These are phyloP conservation scores for Postia placenta DNA, from an alignment of 768 basidiomycete genomes.

Conservation along the genomic window DNA sequence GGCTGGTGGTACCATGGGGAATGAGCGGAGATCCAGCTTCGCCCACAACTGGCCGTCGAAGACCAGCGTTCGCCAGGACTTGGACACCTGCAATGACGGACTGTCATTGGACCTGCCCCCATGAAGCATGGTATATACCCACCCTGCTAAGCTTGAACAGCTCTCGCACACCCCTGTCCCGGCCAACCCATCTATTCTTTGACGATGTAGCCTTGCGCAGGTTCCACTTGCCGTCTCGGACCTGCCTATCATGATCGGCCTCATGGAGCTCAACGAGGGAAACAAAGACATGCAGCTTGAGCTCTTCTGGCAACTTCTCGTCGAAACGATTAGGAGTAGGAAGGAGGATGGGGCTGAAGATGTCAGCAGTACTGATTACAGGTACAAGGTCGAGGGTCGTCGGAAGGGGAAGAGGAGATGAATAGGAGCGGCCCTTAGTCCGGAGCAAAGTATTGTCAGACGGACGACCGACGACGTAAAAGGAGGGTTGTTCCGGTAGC, in stretches of 20 bases:
- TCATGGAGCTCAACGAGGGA: slow-evolving; percentile 53
- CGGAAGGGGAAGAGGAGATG: slow-evolving; percentile 51
- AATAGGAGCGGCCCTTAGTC: slow-evolving; percentile 55
- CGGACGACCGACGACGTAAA: slow-evolving; percentile 11
- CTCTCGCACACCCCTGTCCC: slow-evolving; percentile 68
- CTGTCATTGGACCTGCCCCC: slow-evolving; percentile 5
- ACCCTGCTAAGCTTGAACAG: slow-evolving; percentile 78
- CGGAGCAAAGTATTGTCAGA: slow-evolving; percentile 26
- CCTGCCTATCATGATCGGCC: slow-evolving; percentile 43
- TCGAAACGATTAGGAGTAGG: slow-evolving; percentile 59
- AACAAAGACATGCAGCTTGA: slow-evolving; percentile 54
- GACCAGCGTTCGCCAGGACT: slow-evolving; percentile 65
- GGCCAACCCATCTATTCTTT: slow-evolving; percentile 69
- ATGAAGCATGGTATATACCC: slow-evolving; percentile 24
- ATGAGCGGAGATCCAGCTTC: slow-evolving; percentile 53
- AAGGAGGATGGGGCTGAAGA: slow-evolving; percentile 44
- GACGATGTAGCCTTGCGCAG: slow-evolving; percentile 53
- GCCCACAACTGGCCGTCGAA: slow-evolving; percentile 89
- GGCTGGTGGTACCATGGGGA: slow-evolving; percentile 48
- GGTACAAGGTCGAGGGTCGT: slow-evolving; percentile 53
- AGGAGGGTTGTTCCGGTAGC: slow-evolving; percentile 15
- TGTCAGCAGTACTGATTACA: slow-evolving; percentile 41
- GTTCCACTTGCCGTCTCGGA: slow-evolving; percentile 51
- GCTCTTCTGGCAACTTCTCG: slow-evolving; percentile 63
- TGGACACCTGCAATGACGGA: slow-evolving; percentile 54